A percentile compares a stretch with the other conserved stretches of the same genome.
phyloP scores from a whole-genome alignment of 2,329 filamentous ascomycete genomes.

The Fusarium xylarioides region DNA sequence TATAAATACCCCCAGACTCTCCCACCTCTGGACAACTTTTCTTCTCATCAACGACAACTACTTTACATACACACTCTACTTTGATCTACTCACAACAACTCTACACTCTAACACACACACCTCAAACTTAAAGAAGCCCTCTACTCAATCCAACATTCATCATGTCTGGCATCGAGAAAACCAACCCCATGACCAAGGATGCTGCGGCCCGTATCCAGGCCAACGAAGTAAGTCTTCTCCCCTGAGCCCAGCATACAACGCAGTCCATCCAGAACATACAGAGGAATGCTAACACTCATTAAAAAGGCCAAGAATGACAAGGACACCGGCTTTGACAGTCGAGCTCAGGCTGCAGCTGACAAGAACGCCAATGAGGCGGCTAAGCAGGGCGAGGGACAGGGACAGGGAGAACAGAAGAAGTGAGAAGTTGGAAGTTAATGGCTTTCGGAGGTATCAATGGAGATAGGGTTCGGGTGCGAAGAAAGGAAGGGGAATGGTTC shows the following conservation, averaged over 20 bases:
- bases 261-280: not conserved
- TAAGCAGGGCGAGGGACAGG: not conserved
- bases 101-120: not conserved
- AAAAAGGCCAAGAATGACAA: constrained; percentile 10
- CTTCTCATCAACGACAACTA: not conserved
- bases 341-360: constrained; percentile 7
- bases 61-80: not conserved
- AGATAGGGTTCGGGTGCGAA: not conserved
- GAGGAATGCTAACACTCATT: not conserved
- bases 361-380: not conserved
- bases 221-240: not conserved
- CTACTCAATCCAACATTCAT: not conserved
- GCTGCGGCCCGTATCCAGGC: constrained; percentile 11
- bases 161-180: constrained; percentile 6
- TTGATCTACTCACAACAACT: not conserved
- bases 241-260: too few relatives aligned
- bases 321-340: not conserved
- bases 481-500: not conserved
- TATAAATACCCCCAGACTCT: constrained; percentile 9
- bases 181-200: constrained; percentile 6
- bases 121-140: not conserved
- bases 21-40: not conserved
- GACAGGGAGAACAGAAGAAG: constrained; percentile 12
- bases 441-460: not conserved
- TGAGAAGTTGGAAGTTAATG: not conserved